Evolutionary conservation across 192 early-diverging fungal genomes (phyloP).

Genomic region (Umbelopsis ramanniana): DNA sequence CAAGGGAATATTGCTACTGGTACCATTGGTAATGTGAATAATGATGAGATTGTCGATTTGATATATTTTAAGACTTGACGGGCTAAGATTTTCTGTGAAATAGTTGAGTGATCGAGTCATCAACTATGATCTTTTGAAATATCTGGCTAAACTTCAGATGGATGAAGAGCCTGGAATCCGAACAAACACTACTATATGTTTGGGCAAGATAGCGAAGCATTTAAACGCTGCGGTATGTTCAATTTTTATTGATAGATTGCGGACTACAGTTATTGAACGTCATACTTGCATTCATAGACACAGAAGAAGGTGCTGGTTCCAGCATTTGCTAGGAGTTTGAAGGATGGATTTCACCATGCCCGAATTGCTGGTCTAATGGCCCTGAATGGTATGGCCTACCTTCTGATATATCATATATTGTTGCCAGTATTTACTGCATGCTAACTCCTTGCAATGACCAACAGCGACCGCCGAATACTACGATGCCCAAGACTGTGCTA

Average conservation of each 20-base stretch:
- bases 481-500: constrained; percentile 71
- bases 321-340: constrained; percentile 79
- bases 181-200: constrained; percentile 93
- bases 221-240: constrained; percentile 71
- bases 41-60: not conserved
- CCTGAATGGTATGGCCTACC: constrained; percentile 44
- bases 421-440: not conserved
- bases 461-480: constrained; percentile 74
- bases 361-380: constrained; percentile 87
- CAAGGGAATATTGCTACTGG: constrained; percentile 80
- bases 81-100: not conserved
- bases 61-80: constrained; percentile 1
- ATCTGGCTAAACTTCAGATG: constrained; percentile 86
- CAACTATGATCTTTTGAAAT: constrained; percentile 85
- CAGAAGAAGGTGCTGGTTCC: constrained; percentile 81
- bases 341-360: constrained; percentile 89
- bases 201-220: constrained; percentile 88
- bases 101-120: constrained; percentile 71
- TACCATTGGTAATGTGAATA: constrained; percentile 60
- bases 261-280: not conserved
- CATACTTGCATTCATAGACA: constrained; percentile 48
- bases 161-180: constrained; percentile 96
- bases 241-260: not conserved
- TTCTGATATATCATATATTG: constrained; percentile 10
- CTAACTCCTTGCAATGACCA: constrained; percentile 5